A percentile compares a stretch with the other conserved stretches of the same genome.
Evolutionary conservation across 768 basidiomycete species (phyloP).

Genomic region (Collybia mongolica): DNA sequence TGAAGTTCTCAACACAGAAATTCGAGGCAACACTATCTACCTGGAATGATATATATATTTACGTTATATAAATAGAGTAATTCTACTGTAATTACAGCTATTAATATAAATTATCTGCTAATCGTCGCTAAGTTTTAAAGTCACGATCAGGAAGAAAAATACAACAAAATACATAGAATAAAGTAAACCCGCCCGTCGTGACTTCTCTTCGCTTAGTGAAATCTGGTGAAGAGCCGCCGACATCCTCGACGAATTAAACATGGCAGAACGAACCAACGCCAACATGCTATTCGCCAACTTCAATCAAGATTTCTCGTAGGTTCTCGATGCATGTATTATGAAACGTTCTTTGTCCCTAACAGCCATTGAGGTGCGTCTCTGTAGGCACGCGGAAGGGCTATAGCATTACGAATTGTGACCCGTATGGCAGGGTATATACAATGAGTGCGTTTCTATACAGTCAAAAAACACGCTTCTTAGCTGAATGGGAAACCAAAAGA

Average conservation of each 20-base stretch:
- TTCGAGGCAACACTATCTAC: too few relatives aligned
- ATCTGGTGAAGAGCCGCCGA: neutral
- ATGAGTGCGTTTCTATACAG: conserved; percentile 65
- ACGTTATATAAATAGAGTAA: too few relatives aligned
- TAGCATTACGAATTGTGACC: conserved; percentile 97
- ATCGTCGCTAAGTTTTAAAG: too few relatives aligned
- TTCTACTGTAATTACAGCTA: too few relatives aligned
- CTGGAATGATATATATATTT: too few relatives aligned
- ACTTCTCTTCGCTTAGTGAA: neutral
- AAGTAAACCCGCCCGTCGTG: too few relatives aligned
- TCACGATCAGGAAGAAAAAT: too few relatives aligned
- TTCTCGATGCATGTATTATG: neutral
- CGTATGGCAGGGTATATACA: conserved; percentile 93
- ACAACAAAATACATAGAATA: too few relatives aligned
- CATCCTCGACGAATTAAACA: conserved; percentile 10
- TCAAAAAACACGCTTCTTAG: neutral
- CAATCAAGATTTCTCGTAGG: conserved; percentile 96
- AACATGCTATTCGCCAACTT: conserved; percentile 88
- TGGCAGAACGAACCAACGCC: conserved; percentile 40
- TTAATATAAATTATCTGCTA: too few relatives aligned
- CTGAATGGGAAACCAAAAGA: conserved; percentile 40
- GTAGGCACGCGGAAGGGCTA: conserved; percentile 96
- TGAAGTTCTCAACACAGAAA: too few relatives aligned
- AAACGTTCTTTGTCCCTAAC: neutral
- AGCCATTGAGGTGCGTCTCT: conserved; percentile 69